Evolutionary conservation across 768 basidiomycete species (phyloP), one percentile per base, ranked within the genome.

Genomic region (Xerocomellus dryophilus): DNA sequence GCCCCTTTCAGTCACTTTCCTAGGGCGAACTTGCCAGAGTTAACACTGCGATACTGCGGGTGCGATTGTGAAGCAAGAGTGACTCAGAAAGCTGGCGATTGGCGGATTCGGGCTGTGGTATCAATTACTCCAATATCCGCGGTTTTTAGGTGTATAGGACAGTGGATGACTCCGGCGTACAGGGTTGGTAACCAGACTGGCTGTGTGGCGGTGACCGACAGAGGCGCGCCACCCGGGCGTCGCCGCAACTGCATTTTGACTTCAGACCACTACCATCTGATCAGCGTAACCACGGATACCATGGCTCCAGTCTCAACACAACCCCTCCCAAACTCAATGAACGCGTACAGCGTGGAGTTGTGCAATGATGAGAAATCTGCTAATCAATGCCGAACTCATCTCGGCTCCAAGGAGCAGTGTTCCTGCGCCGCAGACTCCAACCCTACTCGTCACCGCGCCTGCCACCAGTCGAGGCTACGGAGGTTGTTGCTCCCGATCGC

Each of bases 21-120:
- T n/a, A n/a, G n/a, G 20, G 21, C 15, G 43, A 18, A 34, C 23
- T 25, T 31, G 27, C 1, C 60, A 84, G 83, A 67, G 14, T 74
- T 85, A 32, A 77, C 81, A 2, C 58, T n/a, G n/a, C n/a, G n/a
- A n/a, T n/a, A n/a, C 67, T 3, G 83, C 83, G 1, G 84, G 84
- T 6, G 78, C 75, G n/a, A 25, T 48, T 0, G 64, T 8, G 60
- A 46, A 39, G 47, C 27, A n/a, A 15, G 17, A 31, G 17, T 12
- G 12, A 23, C 9, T 53, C 15, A 41, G 47, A 23, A 61, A 47
- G 32, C 18, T 58, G 34, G 60, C 36, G 1, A 21, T 36, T 18
- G 40, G 17, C 7, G 44, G 45, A 40, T 46, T 43, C 23, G 52
- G 15, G 57, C 58, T 41, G 15, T 36, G 29, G 25, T 53, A 2